Conservation (phyloP, 176 grass and related monocot species). For the Oryza meyeriana region DNA sequence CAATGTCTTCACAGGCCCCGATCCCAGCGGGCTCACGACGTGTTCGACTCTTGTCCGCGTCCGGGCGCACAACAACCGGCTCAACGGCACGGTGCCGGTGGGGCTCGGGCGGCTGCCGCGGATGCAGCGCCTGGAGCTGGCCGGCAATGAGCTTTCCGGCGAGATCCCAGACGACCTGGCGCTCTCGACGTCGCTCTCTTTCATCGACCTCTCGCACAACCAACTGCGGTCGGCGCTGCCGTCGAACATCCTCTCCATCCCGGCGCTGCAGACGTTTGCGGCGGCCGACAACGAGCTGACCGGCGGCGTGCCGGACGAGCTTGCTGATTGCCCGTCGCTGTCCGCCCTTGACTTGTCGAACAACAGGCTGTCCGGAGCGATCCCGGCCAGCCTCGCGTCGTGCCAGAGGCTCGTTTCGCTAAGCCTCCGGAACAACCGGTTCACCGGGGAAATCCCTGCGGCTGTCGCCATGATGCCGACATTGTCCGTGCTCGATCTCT, state of each 20-base stretch:
- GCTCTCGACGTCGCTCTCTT: constrained; percentile 72
- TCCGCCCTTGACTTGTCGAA: constrained; percentile 81
- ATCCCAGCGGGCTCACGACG: constrained; percentile 58
- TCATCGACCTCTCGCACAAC: constrained; percentile 96
- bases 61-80: constrained; percentile 80
- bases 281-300: constrained; percentile 81
- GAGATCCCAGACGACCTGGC: constrained; percentile 80
- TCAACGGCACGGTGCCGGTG: constrained; percentile 71
- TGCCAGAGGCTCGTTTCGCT: constrained; percentile 77
- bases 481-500: constrained; percentile 79
- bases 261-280: constrained; percentile 71
- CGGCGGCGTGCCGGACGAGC: constrained; percentile 70
- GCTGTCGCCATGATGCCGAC: constrained; percentile 82
- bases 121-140: constrained; percentile 77
- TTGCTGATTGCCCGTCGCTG: constrained; percentile 60
- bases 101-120: constrained; percentile 60
- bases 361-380: constrained; percentile 64
- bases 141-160: constrained; percentile 71
- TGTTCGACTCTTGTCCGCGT: constrained; percentile 76
- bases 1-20: constrained; percentile 75
- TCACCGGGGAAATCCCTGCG: constrained; percentile 65
- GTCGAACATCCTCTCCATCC: constrained; percentile 67
- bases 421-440: constrained; percentile 66
- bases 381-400: constrained; percentile 71
- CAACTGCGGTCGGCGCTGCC: constrained; percentile 65